Evolutionary conservation across 75 land plant species (phyloP).

Genomic region (Sequoia sempervirens): DNA sequence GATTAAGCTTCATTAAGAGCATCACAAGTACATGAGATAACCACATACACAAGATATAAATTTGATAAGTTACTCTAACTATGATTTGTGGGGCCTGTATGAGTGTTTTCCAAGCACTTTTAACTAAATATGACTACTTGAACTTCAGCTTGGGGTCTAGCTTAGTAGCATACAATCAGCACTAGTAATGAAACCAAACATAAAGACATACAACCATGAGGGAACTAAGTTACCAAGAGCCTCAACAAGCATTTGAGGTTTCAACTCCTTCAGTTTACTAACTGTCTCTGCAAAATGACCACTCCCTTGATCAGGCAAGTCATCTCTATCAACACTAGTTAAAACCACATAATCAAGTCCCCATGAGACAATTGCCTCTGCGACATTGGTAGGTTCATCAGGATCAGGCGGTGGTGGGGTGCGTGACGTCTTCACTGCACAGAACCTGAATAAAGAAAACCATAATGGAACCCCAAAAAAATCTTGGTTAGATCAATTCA

Average conservation of each 20-base stretch:
- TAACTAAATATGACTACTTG: not conserved
- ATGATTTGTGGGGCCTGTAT: not conserved
- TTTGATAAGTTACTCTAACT: not conserved
- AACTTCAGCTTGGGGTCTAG: not conserved
- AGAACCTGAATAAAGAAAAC: conserved; percentile 52
- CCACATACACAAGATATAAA: not conserved
- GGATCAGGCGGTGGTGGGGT: conserved; percentile 95
- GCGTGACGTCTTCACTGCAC: conserved; percentile 96
- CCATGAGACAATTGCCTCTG: conserved; percentile 97
- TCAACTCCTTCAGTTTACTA: conserved; percentile 61
- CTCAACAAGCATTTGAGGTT: conserved; percentile 89
- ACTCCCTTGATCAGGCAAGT: conserved; percentile 95
- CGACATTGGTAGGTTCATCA: conserved; percentile 83
- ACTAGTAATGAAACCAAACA: not conserved
- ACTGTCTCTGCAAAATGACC: conserved; percentile 95
- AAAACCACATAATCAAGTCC: conserved; percentile 95
- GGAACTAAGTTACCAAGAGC: conserved; percentile 62
- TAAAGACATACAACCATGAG: not conserved
- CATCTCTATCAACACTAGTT: conserved; percentile 97
- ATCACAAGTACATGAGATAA: not conserved
- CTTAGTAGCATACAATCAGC: not conserved
- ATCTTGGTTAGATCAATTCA: not conserved
- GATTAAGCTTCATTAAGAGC: not conserved
- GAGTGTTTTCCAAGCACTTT: not conserved
- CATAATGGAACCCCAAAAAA: not conserved